Percentiles rank a stretch among this genome's conserved stretches.
Evolutionary conservation across 2,329 filamentous ascomycete species (phyloP).

Genomic region (Epichloe amarillans): DNA sequence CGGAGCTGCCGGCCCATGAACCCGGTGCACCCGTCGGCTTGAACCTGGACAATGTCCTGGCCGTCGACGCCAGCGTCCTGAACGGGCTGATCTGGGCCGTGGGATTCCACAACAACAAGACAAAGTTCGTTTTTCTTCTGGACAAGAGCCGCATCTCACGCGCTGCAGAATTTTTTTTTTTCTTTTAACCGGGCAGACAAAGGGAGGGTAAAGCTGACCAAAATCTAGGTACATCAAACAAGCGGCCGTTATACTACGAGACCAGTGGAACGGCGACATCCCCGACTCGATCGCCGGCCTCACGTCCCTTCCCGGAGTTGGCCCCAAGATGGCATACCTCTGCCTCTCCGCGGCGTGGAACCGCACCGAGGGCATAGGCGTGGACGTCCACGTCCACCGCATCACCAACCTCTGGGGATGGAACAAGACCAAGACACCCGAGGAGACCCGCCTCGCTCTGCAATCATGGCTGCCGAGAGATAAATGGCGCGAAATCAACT

Average conservation of each 20-base stretch:
- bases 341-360: slow-evolving; percentile 63
- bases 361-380: slow-evolving; percentile 64
- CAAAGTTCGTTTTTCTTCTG: slow-evolving; percentile 31
- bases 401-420: slow-evolving; percentile 93
- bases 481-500: slow-evolving; percentile 86
- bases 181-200: background rate
- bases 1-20: slow-evolving; percentile 46
- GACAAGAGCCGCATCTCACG: background rate
- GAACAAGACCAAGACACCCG: slow-evolving; percentile 69
- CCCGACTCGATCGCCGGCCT: slow-evolving; percentile 66
- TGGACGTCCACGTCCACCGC: slow-evolving; percentile 89
- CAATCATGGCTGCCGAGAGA: slow-evolving; percentile 75
- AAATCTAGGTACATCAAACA: slow-evolving; percentile 49
- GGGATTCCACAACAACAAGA: slow-evolving; percentile 93
- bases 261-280: slow-evolving; percentile 62
- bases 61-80: slow-evolving; percentile 48
- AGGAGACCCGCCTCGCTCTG: slow-evolving; percentile 64
- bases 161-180: no score
- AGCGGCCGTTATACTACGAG: slow-evolving; percentile 57
- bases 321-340: slow-evolving; percentile 89
- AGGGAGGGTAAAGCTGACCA: background rate
- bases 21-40: slow-evolving; percentile 38
- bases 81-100: slow-evolving; percentile 73
- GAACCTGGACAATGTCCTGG: slow-evolving; percentile 65
- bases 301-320: slow-evolving; percentile 69